A percentile compares a stretch with the other conserved stretches of the same genome.
Conservation (phyloP, 2,329 filamentous ascomycete species). For the Blastomyces parvus region DNA sequence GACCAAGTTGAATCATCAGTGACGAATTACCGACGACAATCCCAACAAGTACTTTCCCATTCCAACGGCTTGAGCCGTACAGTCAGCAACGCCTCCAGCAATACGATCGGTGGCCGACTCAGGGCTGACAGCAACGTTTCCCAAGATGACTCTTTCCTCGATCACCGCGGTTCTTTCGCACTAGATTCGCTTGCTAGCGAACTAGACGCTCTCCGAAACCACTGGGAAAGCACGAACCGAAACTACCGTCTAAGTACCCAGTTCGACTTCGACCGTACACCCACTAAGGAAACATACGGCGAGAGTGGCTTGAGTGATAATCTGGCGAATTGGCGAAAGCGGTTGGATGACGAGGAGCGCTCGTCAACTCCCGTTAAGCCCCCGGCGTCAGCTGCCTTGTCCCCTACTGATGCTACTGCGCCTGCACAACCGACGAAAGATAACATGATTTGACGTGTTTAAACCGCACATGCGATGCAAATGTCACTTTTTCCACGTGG, state of each 20-base stretch:
- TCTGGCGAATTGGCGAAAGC: slow-evolving; percentile 69
- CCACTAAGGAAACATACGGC: slow-evolving; percentile 36
- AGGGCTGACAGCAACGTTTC: slow-evolving; percentile 35
- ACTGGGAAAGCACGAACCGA: slow-evolving; percentile 95
- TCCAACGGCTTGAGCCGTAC: slow-evolving; percentile 38
- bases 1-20: slow-evolving; percentile 93
- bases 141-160: slow-evolving; percentile 36
- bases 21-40: slow-evolving; percentile 81
- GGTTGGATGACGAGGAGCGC: slow-evolving; percentile 54
- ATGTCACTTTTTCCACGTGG: slow-evolving; percentile 2
- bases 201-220: slow-evolving; percentile 76
- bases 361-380: slow-evolving; percentile 19
- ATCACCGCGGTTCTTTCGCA: slow-evolving; percentile 53
- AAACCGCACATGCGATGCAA: slow-evolving; percentile 10
- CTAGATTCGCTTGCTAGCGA: slow-evolving; percentile 87
- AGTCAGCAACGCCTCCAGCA: slow-evolving; percentile 48
- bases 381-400: slow-evolving; percentile 12
- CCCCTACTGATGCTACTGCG: not conserved
- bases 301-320: slow-evolving; percentile 54
- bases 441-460: slow-evolving; percentile 29
- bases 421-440: slow-evolving; percentile 7
- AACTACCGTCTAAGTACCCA: slow-evolving; percentile 84
- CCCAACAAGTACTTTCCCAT: slow-evolving; percentile 36
- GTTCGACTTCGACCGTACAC: slow-evolving; percentile 69
- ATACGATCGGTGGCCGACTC: slow-evolving; percentile 28